Conservation (phyloP, 2,329 filamentous ascomycete species). For the Aspergillus vadensis region DNA sequence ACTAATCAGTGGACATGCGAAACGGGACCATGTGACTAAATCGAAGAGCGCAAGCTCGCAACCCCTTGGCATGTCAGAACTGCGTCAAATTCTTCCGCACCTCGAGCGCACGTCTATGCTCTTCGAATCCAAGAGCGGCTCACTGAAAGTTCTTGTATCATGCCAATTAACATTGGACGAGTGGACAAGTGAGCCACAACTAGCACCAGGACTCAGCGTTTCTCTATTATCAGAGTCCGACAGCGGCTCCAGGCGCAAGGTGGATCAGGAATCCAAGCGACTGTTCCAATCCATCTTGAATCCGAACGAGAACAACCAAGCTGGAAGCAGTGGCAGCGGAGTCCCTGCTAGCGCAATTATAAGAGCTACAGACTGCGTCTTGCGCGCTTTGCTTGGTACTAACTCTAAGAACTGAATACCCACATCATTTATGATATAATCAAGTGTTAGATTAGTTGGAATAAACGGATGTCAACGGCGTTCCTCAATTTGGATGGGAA, state of each 20-base stretch:
- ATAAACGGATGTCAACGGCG: background rate
- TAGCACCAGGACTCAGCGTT: conserved; percentile 41
- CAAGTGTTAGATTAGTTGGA: background rate
- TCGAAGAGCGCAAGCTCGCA: conserved; percentile 12
- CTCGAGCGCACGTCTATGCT: conserved; percentile 40
- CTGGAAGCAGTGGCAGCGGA: conserved; percentile 17
- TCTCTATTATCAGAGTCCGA: conserved; percentile 20
- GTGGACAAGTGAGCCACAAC: conserved; percentile 44
- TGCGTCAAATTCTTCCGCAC: conserved; percentile 30
- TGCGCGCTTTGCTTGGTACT: conserved; percentile 35
- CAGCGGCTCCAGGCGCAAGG: conserved; percentile 25
- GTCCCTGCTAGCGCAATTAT: conserved; percentile 33
- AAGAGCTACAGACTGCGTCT: conserved; percentile 39
- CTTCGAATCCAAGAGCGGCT: conserved; percentile 25
- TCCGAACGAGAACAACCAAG: conserved; percentile 16
- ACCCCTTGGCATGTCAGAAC: background rate
- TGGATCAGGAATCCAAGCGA: conserved; percentile 42
- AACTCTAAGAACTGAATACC: background rate
- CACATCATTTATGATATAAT: background rate
- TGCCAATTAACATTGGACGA: conserved; percentile 40
- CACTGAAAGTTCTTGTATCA: conserved; percentile 33
- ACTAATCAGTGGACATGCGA: conserved; percentile 13
- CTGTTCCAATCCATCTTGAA: conserved; percentile 40
- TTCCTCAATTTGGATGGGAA: background rate
- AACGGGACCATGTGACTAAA: background rate